Evolutionary conservation across 2,329 filamentous ascomycete species (phyloP).

Genomic region (Clarireedia paspali): DNA sequence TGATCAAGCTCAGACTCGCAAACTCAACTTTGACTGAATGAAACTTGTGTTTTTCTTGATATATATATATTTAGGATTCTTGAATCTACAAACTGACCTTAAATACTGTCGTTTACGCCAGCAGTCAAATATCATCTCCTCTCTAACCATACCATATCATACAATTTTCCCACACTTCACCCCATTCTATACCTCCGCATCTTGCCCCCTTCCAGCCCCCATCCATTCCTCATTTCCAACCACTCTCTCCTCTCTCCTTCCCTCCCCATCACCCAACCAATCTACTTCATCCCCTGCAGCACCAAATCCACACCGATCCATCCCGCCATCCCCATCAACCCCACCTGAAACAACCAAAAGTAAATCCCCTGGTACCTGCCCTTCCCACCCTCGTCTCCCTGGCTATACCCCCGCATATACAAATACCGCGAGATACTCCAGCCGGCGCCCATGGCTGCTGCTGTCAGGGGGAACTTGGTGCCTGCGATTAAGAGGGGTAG

Average conservation of each 20-base stretch:
- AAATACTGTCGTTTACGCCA: too few species aligned
- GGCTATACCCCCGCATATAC: conserved; percentile 45
- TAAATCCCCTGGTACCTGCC: conserved; percentile 22
- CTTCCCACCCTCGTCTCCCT: conserved; percentile 17
- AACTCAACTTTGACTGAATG: too few species aligned
- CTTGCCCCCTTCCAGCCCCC: background rate
- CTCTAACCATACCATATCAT: too few species aligned
- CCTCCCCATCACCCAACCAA: background rate
- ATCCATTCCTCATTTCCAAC: too few species aligned
- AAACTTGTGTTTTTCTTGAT: too few species aligned
- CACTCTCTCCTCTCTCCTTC: background rate
- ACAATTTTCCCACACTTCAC: too few species aligned
- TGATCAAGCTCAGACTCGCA: too few species aligned
- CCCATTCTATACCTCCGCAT: too few species aligned
- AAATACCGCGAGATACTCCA: conserved; percentile 47
- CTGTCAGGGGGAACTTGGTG: conserved; percentile 43
- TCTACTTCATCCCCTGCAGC: conserved; percentile 16
- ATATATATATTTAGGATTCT: too few species aligned
- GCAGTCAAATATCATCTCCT: too few species aligned
- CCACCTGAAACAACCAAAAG: conserved; percentile 22
- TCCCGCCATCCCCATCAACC: conserved; percentile 20
- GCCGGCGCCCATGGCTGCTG: conserved; percentile 40
- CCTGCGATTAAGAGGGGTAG: conserved; percentile 48
- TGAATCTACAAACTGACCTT: too few species aligned
- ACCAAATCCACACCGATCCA: conserved; percentile 21